Evolutionary conservation across 306 rosid species (phyloP), one percentile per base, ranked within the genome.

Genomic region (Macrotyloma uniflorum): DNA sequence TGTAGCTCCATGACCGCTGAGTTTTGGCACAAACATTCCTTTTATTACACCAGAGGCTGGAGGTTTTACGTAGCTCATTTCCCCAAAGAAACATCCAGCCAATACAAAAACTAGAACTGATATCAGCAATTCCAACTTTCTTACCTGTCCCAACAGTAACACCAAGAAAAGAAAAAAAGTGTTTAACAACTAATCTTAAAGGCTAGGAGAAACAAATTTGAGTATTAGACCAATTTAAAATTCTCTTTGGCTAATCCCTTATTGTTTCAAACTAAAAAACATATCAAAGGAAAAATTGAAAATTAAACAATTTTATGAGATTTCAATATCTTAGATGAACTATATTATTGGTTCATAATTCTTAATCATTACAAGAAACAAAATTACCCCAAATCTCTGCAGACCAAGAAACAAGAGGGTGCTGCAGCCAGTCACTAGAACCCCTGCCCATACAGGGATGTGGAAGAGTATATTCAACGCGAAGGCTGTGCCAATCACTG

Each of bases 401-500:
- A 92, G 79, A 42, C 96, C 88, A 19, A 95, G 84, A 77, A 92
- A 94, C 61, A 95, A 67, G 74, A 95, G 93, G 72, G 98, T 95
- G 85, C 93, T 89, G 20, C 77, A 80, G 69, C 96, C 98, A 11
- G 93, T 95, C 8, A 90, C 0, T 0, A 95, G 84, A 82, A 95
- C 97, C 79, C 97, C 97, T 1, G 16, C 85, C 98, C 97, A 95
- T 23, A 95, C 82, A 8, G 98, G 98, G 33, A 95, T 81, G 35
- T 87, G 75, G 84, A 92, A 92, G 1, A 91, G 85, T 83, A 95
- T 91, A 58, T 95, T 91, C 28, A 95, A 84, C 0, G 93, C 97
- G 79, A 95, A 89, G 8, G 98, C 97, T 36, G 98, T 95, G 59
- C 98, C 98, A 54, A 95, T 87, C 68, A 95, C 98, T 94, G 89